phyloP scores from a whole-genome alignment of 2,329 filamentous ascomycete genomes.

The Neoascochyta sp. region DNA sequence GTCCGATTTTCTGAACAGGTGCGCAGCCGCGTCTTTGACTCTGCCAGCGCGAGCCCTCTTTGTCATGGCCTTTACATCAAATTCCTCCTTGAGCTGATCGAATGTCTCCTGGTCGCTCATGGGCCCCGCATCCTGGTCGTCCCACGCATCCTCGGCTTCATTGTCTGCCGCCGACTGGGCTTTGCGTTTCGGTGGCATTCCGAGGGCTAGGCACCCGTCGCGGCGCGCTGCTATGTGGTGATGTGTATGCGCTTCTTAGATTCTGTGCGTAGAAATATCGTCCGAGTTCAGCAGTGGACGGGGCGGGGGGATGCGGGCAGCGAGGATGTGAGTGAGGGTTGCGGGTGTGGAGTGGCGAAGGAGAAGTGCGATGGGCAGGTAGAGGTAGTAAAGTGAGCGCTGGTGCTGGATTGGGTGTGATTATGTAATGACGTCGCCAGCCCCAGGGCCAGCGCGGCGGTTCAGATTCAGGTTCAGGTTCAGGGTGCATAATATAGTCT shows the following conservation, averaged over 20 bases:
- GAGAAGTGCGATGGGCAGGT: conserved; percentile 1
- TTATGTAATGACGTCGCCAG: no score
- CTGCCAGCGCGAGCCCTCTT: conserved; percentile 24
- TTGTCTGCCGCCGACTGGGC: conserved; percentile 25
- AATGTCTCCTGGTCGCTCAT: conserved; percentile 48
- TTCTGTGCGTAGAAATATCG: no score
- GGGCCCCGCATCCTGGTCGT: conserved; percentile 47
- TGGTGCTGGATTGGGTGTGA: no score
- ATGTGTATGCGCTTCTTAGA: no score
- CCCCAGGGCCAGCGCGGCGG: no score
- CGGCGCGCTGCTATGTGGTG: conserved; percentile 24
- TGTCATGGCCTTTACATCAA: conserved; percentile 34
- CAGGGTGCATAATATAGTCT: no score
- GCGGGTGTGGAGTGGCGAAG: conserved; percentile 1
- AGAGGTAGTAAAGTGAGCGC: no score
- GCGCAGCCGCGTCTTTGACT: conserved; percentile 52
- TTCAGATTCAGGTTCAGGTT: no score
- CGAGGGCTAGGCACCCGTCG: conserved; percentile 5
- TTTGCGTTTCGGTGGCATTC: conserved; percentile 48
- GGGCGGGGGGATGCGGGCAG: conserved; percentile 1
- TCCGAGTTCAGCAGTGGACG: no score
- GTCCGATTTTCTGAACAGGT: conserved; percentile 61
- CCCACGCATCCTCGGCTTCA: conserved; percentile 54
- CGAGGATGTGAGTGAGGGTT: conserved; percentile 1
- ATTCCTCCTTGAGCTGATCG: conserved; percentile 43